A percentile compares a stretch with the other conserved stretches of the same genome.
Conservation (phyloP, 306 rosid genomes). For the Carpinus viminea region DNA sequence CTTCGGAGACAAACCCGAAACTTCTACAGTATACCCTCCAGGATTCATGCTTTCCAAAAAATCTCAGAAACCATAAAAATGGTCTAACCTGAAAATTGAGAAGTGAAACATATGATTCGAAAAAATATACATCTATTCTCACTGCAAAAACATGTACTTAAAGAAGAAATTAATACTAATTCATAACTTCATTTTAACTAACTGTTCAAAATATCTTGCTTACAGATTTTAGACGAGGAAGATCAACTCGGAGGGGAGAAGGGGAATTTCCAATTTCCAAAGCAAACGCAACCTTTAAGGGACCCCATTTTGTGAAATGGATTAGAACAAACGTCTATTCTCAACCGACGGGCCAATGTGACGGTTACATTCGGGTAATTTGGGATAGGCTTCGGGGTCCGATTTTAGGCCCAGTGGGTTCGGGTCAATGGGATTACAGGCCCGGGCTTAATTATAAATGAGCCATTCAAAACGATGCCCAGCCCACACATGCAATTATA, state of each 20-base stretch:
- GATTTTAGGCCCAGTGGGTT: neutral
- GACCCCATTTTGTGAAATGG: neutral
- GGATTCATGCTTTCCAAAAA: slow-evolving; percentile 38
- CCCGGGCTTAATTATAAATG: neutral
- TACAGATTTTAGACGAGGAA: neutral
- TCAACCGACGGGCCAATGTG: neutral
- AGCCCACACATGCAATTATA: neutral
- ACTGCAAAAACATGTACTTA: neutral
- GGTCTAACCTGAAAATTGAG: neutral
- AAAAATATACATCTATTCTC: neutral
- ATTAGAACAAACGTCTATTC: neutral
- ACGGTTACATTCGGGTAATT: neutral
- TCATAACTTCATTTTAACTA: neutral
- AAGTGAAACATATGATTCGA: neutral
- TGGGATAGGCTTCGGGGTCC: no score
- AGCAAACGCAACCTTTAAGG: neutral
- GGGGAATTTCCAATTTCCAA: neutral
- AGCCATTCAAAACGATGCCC: neutral
- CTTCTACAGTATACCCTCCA: slow-evolving; percentile 69
- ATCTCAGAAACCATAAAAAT: neutral
- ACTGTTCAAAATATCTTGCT: neutral
- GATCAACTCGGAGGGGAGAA: neutral
- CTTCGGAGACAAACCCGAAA: slow-evolving; percentile 73
- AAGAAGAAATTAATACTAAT: neutral
- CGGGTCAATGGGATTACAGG: neutral